Percentiles rank a stretch among this genome's conserved stretches.
These are phyloP conservation scores for Aspergillus uvarum DNA, from an alignment of 2,329 filamentous ascomycete species.

Conservation along the genomic window DNA sequence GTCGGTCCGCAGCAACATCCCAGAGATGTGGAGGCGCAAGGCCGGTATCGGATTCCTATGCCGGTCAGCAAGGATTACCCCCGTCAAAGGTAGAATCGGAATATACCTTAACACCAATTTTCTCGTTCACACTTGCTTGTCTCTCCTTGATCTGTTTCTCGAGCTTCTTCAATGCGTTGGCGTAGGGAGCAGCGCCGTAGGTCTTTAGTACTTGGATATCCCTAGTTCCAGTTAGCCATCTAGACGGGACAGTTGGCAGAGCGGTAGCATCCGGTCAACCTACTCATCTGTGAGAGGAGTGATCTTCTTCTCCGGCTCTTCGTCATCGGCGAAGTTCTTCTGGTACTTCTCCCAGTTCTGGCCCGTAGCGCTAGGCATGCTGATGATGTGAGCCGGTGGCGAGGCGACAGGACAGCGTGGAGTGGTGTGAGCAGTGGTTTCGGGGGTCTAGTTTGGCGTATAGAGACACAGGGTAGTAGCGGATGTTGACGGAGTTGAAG, in stretches of 20 bases:
- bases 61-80: slow-evolving; percentile 25
- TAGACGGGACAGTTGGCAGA: slow-evolving; percentile 2
- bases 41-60: slow-evolving; percentile 93
- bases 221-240: slow-evolving; percentile 54
- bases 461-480: slow-evolving; percentile 2
- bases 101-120: slow-evolving; percentile 68
- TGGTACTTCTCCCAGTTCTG: slow-evolving; percentile 97
- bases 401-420: slow-evolving; percentile 20
- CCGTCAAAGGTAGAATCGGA: neutral
- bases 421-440: slow-evolving; percentile 6
- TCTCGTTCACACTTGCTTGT: slow-evolving; percentile 96
- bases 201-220: slow-evolving; percentile 99
- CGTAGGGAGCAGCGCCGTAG: slow-evolving; percentile 95
- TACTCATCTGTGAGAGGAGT: slow-evolving; percentile 95
- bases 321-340: slow-evolving; percentile 95
- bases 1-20: slow-evolving; percentile 96
- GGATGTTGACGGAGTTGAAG: neutral
- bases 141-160: slow-evolving; percentile 99
- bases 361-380: slow-evolving; percentile 91
- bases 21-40: slow-evolving; percentile 97
- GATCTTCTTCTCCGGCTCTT: slow-evolving; percentile 99
- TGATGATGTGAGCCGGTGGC: slow-evolving; percentile 53
- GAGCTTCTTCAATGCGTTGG: slow-evolving; percentile 88
- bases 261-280: slow-evolving; percentile 31
- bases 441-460: slow-evolving; percentile 2